Evolutionary conservation across 306 rosid genomes (phyloP), one percentile per base, ranked within the genome.

Genomic region (Vigna nakashimae): DNA sequence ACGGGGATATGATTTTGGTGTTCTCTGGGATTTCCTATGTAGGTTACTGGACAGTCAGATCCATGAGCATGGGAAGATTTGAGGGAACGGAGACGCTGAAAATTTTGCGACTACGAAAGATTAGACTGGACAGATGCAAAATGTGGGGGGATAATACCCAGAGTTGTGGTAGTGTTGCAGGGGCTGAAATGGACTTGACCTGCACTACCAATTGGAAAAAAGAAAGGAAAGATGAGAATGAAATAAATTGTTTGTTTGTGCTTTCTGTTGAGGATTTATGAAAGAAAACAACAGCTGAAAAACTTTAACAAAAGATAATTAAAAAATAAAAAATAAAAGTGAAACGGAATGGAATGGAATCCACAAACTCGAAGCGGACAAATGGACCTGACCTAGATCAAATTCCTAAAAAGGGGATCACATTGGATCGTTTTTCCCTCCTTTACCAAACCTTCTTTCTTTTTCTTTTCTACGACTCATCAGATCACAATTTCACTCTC

Each of bases 341-440:
- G 71, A 40, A 80, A 60, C 62, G 52, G 80, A 65, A 85, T 78
- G 91, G 95, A 89, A 91, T 89, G 93, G 95, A 91, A 91, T 89
- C 91, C 91, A 80, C 84, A 83, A 80, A n/a, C 84, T 66, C 88
- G 80, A 85, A 89, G 79, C 59, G 81, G 96, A 92, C 99, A 95
- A 91, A 91, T 58, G 83, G 86, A 71, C 86, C 86, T 77, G 86
- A 71, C 86, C 86, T 77, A 68, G 89, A 84, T 77, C 96, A 89
- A 87, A 87, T 74, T 84, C 86, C 88, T 84, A 85, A 84, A 89
- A 88, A 89, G 86, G 82, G 65, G 80, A 75, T 80, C 77, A 40
- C 65, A 74, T 80, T 56, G 73, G 76, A 75, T 71, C 51, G 9
- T 36, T 83, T 82, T 80, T 56, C 73, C 48, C 62, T 18, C 45